A percentile compares a stretch with the other conserved stretches of the same genome.
These are phyloP conservation scores for Phylloporus rhodoxanthus DNA, from an alignment of 768 basidiomycete species.

Conservation along the genomic window DNA sequence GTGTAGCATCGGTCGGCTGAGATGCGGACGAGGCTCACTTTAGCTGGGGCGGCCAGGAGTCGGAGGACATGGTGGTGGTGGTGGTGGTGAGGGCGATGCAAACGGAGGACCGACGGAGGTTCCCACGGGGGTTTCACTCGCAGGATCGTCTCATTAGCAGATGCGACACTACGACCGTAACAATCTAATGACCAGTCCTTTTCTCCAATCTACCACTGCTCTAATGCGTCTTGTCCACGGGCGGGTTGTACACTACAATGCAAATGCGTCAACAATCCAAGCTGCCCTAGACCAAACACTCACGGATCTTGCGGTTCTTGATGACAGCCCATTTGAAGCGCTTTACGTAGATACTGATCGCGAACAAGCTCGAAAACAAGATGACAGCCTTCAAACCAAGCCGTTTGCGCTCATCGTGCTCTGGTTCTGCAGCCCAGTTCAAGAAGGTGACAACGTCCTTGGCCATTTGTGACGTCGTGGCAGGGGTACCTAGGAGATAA, in stretches of 20 bases:
- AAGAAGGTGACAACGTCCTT: slow-evolving; percentile 97
- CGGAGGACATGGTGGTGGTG: slow-evolving; percentile 60
- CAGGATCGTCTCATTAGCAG: slow-evolving; percentile 20
- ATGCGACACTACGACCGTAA: slow-evolving; percentile 21
- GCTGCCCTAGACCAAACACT: slow-evolving; percentile 29
- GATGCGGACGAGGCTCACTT: slow-evolving; percentile 44
- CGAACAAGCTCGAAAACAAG: slow-evolving; percentile 80
- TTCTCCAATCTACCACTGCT: slow-evolving; percentile 5
- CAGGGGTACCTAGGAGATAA: slow-evolving; percentile 70
- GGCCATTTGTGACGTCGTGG: slow-evolving; percentile 97
- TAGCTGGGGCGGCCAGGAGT: slow-evolving; percentile 75
- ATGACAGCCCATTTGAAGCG: slow-evolving; percentile 91
- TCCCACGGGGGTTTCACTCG: not conserved
- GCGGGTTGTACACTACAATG: slow-evolving; percentile 36
- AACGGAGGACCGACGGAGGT: not conserved
- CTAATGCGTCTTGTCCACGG: slow-evolving; percentile 32
- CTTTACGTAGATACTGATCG: slow-evolving; percentile 82
- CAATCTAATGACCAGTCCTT: slow-evolving; percentile 18
- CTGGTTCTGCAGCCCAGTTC: slow-evolving; percentile 95
- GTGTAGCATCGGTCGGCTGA: slow-evolving; percentile 5
- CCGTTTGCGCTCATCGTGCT: slow-evolving; percentile 97
- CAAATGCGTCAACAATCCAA: slow-evolving; percentile 4
- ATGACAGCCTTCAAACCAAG: slow-evolving; percentile 94
- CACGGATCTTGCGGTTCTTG: slow-evolving; percentile 91
- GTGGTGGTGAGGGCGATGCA: not conserved